Evolutionary conservation across 352 stramenopile species (phyloP).

Genomic region (Globisporangium alternatum): DNA sequence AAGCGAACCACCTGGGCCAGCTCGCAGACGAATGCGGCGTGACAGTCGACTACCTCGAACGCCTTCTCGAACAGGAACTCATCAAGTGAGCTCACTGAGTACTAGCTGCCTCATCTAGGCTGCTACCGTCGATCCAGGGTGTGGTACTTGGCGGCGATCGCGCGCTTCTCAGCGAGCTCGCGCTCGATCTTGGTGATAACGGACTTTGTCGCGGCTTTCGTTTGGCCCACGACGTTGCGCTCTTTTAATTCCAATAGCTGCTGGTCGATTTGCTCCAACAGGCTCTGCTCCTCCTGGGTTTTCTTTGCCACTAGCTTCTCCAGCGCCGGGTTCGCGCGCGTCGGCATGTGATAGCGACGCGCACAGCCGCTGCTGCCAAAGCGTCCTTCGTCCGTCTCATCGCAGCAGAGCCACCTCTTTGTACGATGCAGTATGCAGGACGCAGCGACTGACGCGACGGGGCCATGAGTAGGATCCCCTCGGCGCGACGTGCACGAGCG

Average conservation of each 20-base stretch:
- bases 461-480: neutral
- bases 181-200: conserved; percentile 54
- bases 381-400: conserved; percentile 64
- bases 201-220: conserved; percentile 43
- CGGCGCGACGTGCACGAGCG: conserved; percentile 47
- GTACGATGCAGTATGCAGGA: conserved; percentile 74
- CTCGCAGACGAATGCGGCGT: conserved; percentile 20
- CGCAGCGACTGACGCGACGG: conserved; percentile 12
- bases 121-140: conserved; percentile 34
- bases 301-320: conserved; percentile 39
- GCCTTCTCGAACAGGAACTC: conserved; percentile 14
- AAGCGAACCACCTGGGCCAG: conserved; percentile 1
- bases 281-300: conserved; percentile 32
- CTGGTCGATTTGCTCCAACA: conserved; percentile 55
- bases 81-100: neutral
- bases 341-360: conserved; percentile 56
- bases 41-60: conserved; percentile 14
- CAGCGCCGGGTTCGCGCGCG: conserved; percentile 40
- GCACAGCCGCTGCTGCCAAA: conserved; percentile 64
- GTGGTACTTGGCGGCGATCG: conserved; percentile 47
- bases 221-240: conserved; percentile 51
- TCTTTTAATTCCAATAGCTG: conserved; percentile 58
- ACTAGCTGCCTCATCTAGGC: neutral
- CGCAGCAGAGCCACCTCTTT: conserved; percentile 71
- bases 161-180: conserved; percentile 39